Evolutionary conservation across 768 basidiomycete species (phyloP).

Genomic region (Suillus fuscotomentosus): DNA sequence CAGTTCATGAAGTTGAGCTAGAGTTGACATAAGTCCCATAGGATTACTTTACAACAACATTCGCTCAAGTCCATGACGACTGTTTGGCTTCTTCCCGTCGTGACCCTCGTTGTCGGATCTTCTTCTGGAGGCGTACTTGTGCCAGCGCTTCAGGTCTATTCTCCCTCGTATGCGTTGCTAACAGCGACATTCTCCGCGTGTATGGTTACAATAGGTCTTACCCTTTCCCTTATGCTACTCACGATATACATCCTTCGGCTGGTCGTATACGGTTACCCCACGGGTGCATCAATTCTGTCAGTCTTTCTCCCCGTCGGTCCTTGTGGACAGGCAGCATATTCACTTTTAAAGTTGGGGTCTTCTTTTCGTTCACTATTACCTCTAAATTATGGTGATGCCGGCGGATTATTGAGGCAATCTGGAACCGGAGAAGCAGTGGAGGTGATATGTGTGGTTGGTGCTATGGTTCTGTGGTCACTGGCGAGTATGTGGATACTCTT

Average conservation of each 20-base stretch:
- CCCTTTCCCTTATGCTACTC: slow-evolving; percentile 64
- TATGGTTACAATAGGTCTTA: slow-evolving; percentile 54
- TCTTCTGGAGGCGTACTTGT: slow-evolving; percentile 66
- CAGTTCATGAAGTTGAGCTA: slow-evolving; percentile 11
- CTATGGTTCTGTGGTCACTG: slow-evolving; percentile 60
- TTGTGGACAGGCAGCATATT: slow-evolving; percentile 63
- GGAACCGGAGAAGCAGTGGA: slow-evolving; percentile 41
- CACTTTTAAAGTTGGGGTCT: slow-evolving; percentile 54
- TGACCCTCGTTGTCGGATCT: slow-evolving; percentile 68
- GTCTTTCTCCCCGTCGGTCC: slow-evolving; percentile 77
- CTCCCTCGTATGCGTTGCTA: slow-evolving; percentile 48
- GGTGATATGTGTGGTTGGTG: slow-evolving; percentile 42
- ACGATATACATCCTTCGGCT: slow-evolving; percentile 62
- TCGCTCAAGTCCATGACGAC: slow-evolving; percentile 54
- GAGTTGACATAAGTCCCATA: slow-evolving; percentile 24
- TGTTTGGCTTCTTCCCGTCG: slow-evolving; percentile 74
- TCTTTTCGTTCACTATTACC: slow-evolving; percentile 40
- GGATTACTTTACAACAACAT: slow-evolving; percentile 59
- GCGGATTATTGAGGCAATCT: slow-evolving; percentile 32
- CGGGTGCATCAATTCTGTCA: slow-evolving; percentile 47
- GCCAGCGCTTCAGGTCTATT: slow-evolving; percentile 43
- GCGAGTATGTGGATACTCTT: slow-evolving; percentile 63
- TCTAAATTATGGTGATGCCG: slow-evolving; percentile 28
- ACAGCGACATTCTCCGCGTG: slow-evolving; percentile 55
- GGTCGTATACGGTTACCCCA: slow-evolving; percentile 53